Conservation (phyloP, 257 asterid species). For the Orobanche coerulescens region DNA sequence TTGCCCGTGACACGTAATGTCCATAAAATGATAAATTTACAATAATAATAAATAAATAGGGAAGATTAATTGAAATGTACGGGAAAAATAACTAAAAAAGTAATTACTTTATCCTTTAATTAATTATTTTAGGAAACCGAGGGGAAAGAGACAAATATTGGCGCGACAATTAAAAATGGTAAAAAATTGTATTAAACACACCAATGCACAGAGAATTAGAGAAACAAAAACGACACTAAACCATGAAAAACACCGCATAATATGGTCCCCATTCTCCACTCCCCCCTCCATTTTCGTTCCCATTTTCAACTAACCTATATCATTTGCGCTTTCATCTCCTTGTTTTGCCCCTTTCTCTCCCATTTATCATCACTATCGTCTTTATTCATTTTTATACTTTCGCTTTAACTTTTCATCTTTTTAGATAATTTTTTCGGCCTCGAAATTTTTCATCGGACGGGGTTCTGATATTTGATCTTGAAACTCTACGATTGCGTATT, state of each 20-base stretch:
- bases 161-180: too few relatives aligned
- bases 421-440: background rate
- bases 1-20: too few relatives aligned
- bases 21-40: too few relatives aligned
- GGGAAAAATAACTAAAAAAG: too few relatives aligned
- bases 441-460: constrained; percentile 4
- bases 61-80: too few relatives aligned
- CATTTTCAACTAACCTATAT: constrained; percentile 19
- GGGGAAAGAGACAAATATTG: too few relatives aligned
- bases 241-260: constrained; percentile 43
- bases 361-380: background rate
- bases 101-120: too few relatives aligned
- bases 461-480: background rate
- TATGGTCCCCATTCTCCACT: constrained; percentile 33
- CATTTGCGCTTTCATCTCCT: background rate
- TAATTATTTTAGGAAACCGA: too few relatives aligned
- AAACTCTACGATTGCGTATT: constrained; percentile 8
- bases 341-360: background rate
- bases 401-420: background rate
- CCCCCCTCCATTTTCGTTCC: constrained; percentile 56
- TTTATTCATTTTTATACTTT: background rate
- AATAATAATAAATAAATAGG: too few relatives aligned
- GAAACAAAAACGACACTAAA: constrained; percentile 4
- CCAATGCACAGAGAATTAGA: background rate
- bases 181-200: too few relatives aligned